Conservation (phyloP, 495 filamentous ascomycete species). For the Aspergillus heteromorphus region DNA sequence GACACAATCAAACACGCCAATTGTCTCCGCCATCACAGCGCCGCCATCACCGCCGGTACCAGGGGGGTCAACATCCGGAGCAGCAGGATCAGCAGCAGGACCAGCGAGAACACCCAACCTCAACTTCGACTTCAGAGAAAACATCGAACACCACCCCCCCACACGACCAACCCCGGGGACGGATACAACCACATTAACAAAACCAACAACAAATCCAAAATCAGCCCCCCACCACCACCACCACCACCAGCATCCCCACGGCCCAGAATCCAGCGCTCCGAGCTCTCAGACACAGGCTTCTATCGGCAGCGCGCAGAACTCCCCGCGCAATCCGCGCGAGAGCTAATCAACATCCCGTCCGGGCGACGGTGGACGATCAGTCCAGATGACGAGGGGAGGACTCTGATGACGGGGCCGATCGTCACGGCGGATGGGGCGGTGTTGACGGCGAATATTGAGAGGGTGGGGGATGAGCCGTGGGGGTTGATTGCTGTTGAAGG, state of each 20-base stretch:
- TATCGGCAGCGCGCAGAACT: constrained; percentile 27
- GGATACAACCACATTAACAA: no score
- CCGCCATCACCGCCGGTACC: no score
- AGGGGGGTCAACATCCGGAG: background rate
- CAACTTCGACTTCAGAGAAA: no score
- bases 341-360: constrained; percentile 31
- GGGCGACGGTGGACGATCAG: constrained; percentile 5
- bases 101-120: no score
- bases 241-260: no score
- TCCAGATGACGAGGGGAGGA: background rate
- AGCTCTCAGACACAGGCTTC: constrained; percentile 33
- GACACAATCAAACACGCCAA: no score
- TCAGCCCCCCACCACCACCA: background rate
- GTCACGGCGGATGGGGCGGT: constrained; percentile 6
- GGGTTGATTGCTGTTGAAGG: no score
- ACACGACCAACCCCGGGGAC: background rate
- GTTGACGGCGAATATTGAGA: no score
- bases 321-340: constrained; percentile 18
- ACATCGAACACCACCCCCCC: background rate
- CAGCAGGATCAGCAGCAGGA: no score
- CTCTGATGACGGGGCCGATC: background rate
- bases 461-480: background rate
- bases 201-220: constrained; percentile 4
- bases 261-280: no score
- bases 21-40: background rate